A percentile compares a stretch with the other conserved stretches of the same genome.
These are phyloP conservation scores for Panicum miliaceum DNA, from an alignment of 176 grass and related monocot species.

Conservation along the genomic window DNA sequence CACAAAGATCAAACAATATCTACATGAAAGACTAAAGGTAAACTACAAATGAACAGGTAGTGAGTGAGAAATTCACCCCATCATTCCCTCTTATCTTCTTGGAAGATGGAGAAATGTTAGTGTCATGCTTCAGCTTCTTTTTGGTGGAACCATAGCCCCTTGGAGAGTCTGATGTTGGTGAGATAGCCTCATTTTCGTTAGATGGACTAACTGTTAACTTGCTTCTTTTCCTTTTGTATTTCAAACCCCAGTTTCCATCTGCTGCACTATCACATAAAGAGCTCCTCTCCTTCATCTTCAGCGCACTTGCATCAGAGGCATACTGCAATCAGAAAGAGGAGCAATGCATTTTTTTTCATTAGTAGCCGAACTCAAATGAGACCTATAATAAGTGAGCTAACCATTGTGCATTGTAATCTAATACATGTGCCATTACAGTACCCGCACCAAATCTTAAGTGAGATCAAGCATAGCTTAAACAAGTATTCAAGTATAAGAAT, in stretches of 20 bases:
- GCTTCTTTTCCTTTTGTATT: conserved; percentile 89
- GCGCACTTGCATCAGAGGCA: conserved; percentile 39
- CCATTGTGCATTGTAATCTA: background rate
- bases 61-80: conserved; percentile 73
- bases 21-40: conserved; percentile 2
- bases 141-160: conserved; percentile 49
- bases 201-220: conserved; percentile 63
- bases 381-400: conserved; percentile 20
- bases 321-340: conserved; percentile 38
- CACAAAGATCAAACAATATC: conserved; percentile 34
- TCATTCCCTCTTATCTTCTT: conserved; percentile 87
- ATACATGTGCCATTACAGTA: conserved; percentile 10
- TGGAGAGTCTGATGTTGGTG: conserved; percentile 55
- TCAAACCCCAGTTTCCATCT: conserved; percentile 76
- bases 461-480: conserved; percentile 4
- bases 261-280: conserved; percentile 74
- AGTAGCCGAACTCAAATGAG: conserved; percentile 19
- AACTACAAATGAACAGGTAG: conserved; percentile 41
- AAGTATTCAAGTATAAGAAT: conserved; percentile 27
- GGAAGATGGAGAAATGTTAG: conserved; percentile 48
- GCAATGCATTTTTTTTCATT: conserved; percentile 33
- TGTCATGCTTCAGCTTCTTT: conserved; percentile 68
- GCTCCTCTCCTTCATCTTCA: conserved; percentile 81
- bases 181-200: conserved; percentile 63
- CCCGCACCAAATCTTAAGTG: background rate